phyloP scores from a whole-genome alignment of 768 basidiomycete species.

The Amylocystis lapponica region DNA sequence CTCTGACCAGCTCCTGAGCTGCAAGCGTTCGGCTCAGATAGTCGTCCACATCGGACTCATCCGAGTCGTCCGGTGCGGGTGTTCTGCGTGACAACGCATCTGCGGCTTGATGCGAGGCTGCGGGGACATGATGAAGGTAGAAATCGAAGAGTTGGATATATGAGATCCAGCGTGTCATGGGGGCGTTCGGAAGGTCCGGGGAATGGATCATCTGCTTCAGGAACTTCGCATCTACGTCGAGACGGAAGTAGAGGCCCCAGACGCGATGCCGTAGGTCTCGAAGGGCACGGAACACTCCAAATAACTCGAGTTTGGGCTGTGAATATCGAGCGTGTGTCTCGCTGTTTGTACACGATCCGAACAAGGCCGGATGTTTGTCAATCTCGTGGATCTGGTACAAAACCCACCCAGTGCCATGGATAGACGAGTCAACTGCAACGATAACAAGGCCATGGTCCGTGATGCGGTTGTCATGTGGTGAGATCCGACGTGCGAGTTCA shows the following conservation, averaged over 20 bases:
- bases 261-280: conserved; percentile 24
- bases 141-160: background rate
- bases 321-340: too few species aligned
- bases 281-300: conserved; percentile 15
- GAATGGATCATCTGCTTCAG: conserved; percentile 21
- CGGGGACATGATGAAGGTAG: background rate
- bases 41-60: too few species aligned
- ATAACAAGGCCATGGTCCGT: too few species aligned
- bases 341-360: conserved; percentile 34
- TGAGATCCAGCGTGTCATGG: conserved; percentile 18
- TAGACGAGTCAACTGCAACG: too few species aligned
- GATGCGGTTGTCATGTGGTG: too few species aligned
- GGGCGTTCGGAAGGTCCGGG: conserved; percentile 16
- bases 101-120: too few species aligned
- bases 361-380: conserved; percentile 18
- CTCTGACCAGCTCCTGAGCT: too few species aligned
- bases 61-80: too few species aligned
- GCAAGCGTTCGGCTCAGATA: too few species aligned
- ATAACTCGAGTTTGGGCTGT: conserved; percentile 23
- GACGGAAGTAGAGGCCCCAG: too few species aligned
- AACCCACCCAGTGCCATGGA: conserved; percentile 18
- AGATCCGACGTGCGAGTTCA: too few species aligned
- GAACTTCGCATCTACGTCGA: conserved; percentile 24
- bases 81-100: too few species aligned
- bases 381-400: conserved; percentile 19